Evolutionary conservation across 805 yeast species (phyloP).

Genomic region (Ogataea glucozyma): DNA sequence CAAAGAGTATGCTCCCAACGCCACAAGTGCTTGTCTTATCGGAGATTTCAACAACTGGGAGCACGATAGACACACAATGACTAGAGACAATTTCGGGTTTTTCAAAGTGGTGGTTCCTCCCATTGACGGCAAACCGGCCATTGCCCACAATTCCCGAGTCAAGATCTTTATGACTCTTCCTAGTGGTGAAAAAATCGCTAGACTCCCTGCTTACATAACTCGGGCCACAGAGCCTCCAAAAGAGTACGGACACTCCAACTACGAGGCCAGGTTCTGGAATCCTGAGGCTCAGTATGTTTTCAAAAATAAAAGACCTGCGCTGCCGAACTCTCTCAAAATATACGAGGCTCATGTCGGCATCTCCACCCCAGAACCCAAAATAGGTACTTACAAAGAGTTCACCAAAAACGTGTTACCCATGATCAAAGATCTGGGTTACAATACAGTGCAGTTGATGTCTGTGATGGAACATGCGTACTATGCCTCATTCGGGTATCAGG

Average conservation of each 20-base stretch:
- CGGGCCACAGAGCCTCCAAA: conserved; percentile 78
- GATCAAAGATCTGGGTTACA: conserved; percentile 82
- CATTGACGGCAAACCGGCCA: conserved; percentile 54
- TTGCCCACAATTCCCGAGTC: conserved; percentile 79
- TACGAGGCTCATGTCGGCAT: conserved; percentile 97
- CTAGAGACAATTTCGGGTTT: conserved; percentile 66
- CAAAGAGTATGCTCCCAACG: conserved; percentile 92
- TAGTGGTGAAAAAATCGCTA: conserved; percentile 68
- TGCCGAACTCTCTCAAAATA: conserved; percentile 60
- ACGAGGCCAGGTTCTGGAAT: conserved; percentile 94
- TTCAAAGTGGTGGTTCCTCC: conserved; percentile 67
- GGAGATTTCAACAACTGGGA: conserved; percentile 95
- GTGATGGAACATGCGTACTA: conserved; percentile 98
- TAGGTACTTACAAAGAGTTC: conserved; percentile 86
- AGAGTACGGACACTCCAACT: conserved; percentile 48
- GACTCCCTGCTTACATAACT: conserved; percentile 87
- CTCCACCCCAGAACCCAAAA: conserved; percentile 82
- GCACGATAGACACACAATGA: conserved; percentile 53
- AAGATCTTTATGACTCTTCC: conserved; percentile 67
- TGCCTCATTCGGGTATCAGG: conserved; percentile 97
- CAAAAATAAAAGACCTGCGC: conserved; percentile 62
- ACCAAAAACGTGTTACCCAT: conserved; percentile 79
- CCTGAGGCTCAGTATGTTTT: conserved; percentile 60
- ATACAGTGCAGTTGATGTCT: conserved; percentile 95
- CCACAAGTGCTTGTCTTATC: conserved; percentile 67